A percentile compares a stretch with the other conserved stretches of the same genome.
Evolutionary conservation across 2,329 filamentous ascomycete species (phyloP).

Genomic region (Alternaria incomplexa): DNA sequence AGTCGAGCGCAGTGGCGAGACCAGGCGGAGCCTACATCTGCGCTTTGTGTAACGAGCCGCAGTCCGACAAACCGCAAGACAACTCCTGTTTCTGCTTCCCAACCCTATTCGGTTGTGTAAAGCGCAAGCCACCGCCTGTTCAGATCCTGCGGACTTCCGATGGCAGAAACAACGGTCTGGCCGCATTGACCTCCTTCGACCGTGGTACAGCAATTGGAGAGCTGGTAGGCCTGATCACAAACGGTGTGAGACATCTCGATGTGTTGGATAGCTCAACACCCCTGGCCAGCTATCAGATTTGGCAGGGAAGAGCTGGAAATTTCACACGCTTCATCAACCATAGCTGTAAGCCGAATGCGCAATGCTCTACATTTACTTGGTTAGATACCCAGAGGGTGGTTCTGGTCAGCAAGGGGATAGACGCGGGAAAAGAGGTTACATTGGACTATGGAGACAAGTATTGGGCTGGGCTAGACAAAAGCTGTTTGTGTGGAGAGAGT

Average conservation of each 20-base stretch:
- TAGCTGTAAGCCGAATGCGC: conserved; percentile 63
- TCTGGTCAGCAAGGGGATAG: conserved; percentile 62
- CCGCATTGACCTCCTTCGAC: conserved; percentile 56
- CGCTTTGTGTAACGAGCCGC: conserved; percentile 54
- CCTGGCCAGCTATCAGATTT: conserved; percentile 64
- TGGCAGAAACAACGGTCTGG: conserved; percentile 62
- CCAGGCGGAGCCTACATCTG: conserved; percentile 49
- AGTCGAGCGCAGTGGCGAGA: conserved; percentile 32
- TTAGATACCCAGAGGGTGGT: conserved; percentile 61
- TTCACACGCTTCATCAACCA: conserved; percentile 66
- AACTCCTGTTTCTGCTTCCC: conserved; percentile 63
- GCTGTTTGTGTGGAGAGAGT: conserved; percentile 60
- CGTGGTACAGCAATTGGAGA: conserved; percentile 61
- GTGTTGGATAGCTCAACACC: conserved; percentile 61
- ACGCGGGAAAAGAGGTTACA: conserved; percentile 61
- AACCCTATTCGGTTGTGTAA: conserved; percentile 57
- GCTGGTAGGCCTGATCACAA: conserved; percentile 63
- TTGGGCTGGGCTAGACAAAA: conserved; percentile 63
- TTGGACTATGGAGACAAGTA: conserved; percentile 66
- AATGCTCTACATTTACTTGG: conserved; percentile 65
- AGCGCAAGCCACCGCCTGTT: conserved; percentile 52
- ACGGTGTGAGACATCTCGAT: conserved; percentile 59
- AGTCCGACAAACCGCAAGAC: conserved; percentile 57
- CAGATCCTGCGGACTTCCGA: conserved; percentile 61
- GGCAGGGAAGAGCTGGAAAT: conserved; percentile 63